phyloP scores from a whole-genome alignment of 768 basidiomycete genomes.

The Bullera alba region DNA sequence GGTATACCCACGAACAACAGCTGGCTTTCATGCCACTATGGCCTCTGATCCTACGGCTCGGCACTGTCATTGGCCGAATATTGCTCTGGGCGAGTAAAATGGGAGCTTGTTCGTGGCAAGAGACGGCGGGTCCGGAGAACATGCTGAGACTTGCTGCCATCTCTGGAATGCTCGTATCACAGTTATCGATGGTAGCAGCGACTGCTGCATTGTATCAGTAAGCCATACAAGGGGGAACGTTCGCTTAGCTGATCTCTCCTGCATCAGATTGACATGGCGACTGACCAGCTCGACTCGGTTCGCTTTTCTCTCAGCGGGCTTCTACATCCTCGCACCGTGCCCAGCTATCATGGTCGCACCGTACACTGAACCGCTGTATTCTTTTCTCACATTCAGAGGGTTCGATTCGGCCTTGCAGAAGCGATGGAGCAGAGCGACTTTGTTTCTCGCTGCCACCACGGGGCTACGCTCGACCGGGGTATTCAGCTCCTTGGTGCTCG shows the following conservation, averaged over 20 bases:
- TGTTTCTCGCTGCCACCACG: constrained; percentile 26
- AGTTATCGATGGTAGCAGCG: constrained; percentile 20
- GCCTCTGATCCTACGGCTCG: constrained; percentile 54
- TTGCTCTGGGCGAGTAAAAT: too few species aligned
- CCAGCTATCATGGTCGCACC: constrained; percentile 66
- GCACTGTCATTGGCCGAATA: too few species aligned
- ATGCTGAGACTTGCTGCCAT: too few species aligned
- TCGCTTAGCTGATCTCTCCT: too few species aligned
- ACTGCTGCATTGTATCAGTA: constrained; percentile 42
- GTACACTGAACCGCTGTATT: constrained; percentile 81
- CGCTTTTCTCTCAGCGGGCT: constrained; percentile 57
- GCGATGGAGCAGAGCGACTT: constrained; percentile 8
- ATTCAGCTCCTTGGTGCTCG: constrained; percentile 15
- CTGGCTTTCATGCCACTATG: constrained; percentile 80
- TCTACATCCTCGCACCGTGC: constrained; percentile 75
- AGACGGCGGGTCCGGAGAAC: too few species aligned
- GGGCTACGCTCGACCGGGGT: constrained; percentile 37
- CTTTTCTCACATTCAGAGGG: constrained; percentile 70
- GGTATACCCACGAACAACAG: constrained; percentile 65
- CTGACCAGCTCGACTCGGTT: constrained; percentile 54
- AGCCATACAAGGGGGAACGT: constrained; percentile 46
- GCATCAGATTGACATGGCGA: constrained; percentile 52
- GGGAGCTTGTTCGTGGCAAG: constrained; percentile 15
- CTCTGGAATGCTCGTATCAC: constrained; percentile 27
- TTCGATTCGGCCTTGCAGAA: constrained; percentile 13